A percentile compares a stretch with the other conserved stretches of the same genome.
Conservation (phyloP, 1,139 yeast genomes). For the Suhomyces wounanorum region DNA sequence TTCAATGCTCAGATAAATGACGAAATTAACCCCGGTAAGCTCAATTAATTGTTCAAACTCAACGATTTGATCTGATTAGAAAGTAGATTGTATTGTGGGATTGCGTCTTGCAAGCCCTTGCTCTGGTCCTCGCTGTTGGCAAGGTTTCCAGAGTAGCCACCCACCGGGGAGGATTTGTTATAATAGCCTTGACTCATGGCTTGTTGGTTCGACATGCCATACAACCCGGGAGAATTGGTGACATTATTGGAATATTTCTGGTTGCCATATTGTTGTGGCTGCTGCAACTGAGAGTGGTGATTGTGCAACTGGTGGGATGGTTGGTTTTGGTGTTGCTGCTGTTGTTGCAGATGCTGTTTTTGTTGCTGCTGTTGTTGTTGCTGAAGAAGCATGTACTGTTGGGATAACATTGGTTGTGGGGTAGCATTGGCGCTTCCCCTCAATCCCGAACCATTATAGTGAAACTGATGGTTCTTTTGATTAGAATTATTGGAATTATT, state of each 20-base stretch:
- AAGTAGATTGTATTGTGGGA: slow-evolving; percentile 23
- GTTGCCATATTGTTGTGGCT: slow-evolving; percentile 12
- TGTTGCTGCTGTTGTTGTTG: slow-evolving; percentile 20
- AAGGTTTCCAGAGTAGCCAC: slow-evolving; percentile 17
- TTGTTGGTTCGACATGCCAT: slow-evolving; percentile 22
- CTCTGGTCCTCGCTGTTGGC: slow-evolving; percentile 3
- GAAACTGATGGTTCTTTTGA: slow-evolving; percentile 13
- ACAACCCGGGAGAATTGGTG: slow-evolving; percentile 30
- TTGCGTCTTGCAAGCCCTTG: slow-evolving; percentile 12
- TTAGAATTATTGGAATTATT: slow-evolving; percentile 10
- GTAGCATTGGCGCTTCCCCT: slow-evolving; percentile 23
- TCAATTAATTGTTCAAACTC: slow-evolving; percentile 28
- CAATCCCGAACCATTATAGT: slow-evolving; percentile 16
- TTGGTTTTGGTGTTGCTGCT: slow-evolving; percentile 17
- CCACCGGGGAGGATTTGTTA: slow-evolving; percentile 12
- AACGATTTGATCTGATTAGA: slow-evolving; percentile 38
- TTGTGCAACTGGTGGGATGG: slow-evolving; percentile 17
- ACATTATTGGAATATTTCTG: slow-evolving; percentile 25
- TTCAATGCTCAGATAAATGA: slow-evolving; percentile 5
- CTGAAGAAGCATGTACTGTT: slow-evolving; percentile 24
- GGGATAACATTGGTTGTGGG: slow-evolving; percentile 25
- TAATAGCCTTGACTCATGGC: slow-evolving; percentile 11
- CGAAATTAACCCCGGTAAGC: background rate
- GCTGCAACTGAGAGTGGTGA: slow-evolving; percentile 18
- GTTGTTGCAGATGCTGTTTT: slow-evolving; percentile 13